These are phyloP conservation scores for Cyclotella atomus DNA, from an alignment of 108 stramenopile species.

Conservation along the genomic window DNA sequence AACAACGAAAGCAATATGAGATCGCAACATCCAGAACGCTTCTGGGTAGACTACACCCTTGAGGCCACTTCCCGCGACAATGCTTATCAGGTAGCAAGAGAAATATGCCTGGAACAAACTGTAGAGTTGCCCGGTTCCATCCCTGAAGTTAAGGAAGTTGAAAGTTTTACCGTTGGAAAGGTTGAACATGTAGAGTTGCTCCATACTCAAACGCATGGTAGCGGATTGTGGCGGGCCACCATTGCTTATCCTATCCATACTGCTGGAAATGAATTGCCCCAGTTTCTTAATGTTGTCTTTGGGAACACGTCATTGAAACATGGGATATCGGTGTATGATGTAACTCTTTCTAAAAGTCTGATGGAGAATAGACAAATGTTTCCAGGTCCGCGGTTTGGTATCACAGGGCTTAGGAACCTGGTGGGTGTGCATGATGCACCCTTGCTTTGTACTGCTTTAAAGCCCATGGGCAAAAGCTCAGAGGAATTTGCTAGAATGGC, in stretches of 20 bases:
- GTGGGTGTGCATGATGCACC: constrained; percentile 19
- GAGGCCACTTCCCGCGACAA: constrained; percentile 21
- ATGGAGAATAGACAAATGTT: constrained; percentile 24
- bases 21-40: constrained; percentile 25
- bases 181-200: constrained; percentile 19
- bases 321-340: constrained; percentile 17
- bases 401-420: constrained; percentile 19
- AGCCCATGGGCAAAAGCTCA: constrained; percentile 31
- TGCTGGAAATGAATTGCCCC: constrained; percentile 31
- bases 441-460: constrained; percentile 28
- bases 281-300: constrained; percentile 38
- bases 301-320: constrained; percentile 40
- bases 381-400: constrained; percentile 39
- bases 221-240: constrained; percentile 10
- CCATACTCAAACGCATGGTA: background rate
- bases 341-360: constrained; percentile 15
- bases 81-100: constrained; percentile 9
- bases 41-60: constrained; percentile 40
- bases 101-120: constrained; percentile 41
- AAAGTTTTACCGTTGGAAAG: constrained; percentile 29
- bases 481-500: constrained; percentile 39
- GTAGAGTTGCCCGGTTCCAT: constrained; percentile 31
- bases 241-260: constrained; percentile 29
- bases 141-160: constrained; percentile 20
- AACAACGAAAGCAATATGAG: background rate